Evolutionary conservation across 2,329 filamentous ascomycete species (phyloP).

Genomic region (Colletotrichum sidae): DNA sequence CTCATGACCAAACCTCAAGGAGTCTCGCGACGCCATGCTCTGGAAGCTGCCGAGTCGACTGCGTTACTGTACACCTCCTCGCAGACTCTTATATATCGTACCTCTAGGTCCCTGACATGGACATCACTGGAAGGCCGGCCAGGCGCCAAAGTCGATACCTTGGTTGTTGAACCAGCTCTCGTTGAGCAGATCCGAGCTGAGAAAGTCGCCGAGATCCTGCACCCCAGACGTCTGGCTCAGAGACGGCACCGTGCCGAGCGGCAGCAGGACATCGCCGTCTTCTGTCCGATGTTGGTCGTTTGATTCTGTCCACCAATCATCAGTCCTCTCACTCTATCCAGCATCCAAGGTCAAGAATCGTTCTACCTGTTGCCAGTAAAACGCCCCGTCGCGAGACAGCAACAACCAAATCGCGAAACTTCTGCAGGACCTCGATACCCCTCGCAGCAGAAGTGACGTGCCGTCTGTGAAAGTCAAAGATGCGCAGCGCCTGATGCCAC

Average conservation of each 20-base stretch:
- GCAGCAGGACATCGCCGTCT: neutral
- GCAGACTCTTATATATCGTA: too few relatives aligned
- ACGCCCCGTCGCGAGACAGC: neutral
- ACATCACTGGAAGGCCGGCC: constrained; percentile 5
- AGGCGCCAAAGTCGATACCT: constrained; percentile 6
- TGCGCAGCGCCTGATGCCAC: neutral
- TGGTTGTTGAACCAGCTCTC: constrained; percentile 27
- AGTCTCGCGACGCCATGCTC: too few relatives aligned
- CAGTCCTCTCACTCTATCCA: neutral
- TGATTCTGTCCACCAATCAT: neutral
- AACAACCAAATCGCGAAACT: constrained; percentile 4
- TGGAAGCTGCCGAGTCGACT: too few relatives aligned
- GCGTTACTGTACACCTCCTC: too few relatives aligned
- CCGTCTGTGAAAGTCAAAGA: constrained; percentile 21
- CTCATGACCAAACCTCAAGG: too few relatives aligned
- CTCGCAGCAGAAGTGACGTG: neutral
- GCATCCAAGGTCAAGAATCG: neutral
- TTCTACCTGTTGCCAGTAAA: neutral
- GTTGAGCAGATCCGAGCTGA: constrained; percentile 3
- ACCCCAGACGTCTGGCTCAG: constrained; percentile 8
- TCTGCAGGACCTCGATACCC: constrained; percentile 21
- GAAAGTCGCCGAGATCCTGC: constrained; percentile 15
- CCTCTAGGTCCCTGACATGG: too few relatives aligned
- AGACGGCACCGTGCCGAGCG: constrained; percentile 3
- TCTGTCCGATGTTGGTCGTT: neutral